Conservation (phyloP, 352 stramenopile species). For the Phytophthora foliorum region DNA sequence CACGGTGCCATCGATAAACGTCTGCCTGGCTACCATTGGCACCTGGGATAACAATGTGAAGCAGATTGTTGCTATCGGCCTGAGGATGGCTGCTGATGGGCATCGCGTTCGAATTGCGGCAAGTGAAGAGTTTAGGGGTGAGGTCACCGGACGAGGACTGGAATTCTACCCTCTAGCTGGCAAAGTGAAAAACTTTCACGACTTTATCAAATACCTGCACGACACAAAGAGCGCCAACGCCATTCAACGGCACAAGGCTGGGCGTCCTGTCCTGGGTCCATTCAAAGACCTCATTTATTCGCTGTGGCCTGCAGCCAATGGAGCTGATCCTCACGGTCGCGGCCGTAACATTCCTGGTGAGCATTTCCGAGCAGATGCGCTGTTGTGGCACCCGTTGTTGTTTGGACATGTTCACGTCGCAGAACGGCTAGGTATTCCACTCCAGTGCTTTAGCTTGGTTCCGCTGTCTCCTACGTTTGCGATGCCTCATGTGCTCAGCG, state of each 20-base stretch:
- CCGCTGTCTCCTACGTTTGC: constrained; percentile 51
- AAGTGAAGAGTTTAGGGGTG: constrained; percentile 66
- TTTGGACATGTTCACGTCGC: constrained; percentile 54
- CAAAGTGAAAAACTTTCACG: constrained; percentile 35
- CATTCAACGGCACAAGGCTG: constrained; percentile 37
- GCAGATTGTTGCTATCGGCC: constrained; percentile 67
- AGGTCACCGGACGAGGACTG: constrained; percentile 55
- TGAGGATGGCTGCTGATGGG: constrained; percentile 64
- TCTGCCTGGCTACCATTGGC: constrained; percentile 55
- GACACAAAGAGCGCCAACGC: constrained; percentile 40
- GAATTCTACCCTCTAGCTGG: constrained; percentile 62
- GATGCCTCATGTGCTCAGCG: constrained; percentile 55
- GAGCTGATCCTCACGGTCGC: constrained; percentile 36
- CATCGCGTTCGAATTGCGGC: constrained; percentile 89
- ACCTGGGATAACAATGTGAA: constrained; percentile 67
- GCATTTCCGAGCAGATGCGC: constrained; percentile 52
- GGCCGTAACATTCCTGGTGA: constrained; percentile 39
- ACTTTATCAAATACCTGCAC: constrained; percentile 49
- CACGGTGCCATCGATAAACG: constrained; percentile 49
- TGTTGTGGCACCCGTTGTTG: constrained; percentile 52
- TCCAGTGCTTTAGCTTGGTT: constrained; percentile 51
- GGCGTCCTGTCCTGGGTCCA: constrained; percentile 27
- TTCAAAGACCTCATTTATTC: constrained; percentile 50
- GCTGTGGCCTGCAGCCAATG: constrained; percentile 42
- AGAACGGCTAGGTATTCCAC: constrained; percentile 53